Evolutionary conservation across 164 flowering plant genomes (phyloP), one percentile per base, ranked within the genome.

Genomic region (Platanus orientalis): DNA sequence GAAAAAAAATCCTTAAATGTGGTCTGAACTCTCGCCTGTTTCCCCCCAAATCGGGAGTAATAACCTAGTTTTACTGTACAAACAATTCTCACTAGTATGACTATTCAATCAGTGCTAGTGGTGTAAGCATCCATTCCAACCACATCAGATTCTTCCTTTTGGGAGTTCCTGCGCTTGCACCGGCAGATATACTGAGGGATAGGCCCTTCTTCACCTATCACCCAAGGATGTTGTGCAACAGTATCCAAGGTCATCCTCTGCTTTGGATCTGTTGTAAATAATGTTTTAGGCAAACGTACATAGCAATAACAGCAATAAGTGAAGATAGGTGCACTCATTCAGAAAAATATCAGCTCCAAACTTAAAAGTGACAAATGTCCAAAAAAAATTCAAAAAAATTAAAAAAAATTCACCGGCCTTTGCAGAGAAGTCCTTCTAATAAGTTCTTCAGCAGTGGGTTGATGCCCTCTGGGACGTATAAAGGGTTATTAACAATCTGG

Each of bases 341-440:
- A 47, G 30, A 12, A 30, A 10, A 44, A 12, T 12, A 44, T 44
- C 49, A 44, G 20, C 49, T 44, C 49, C 4, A 44, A 14, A 44
- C 12, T 16, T 11, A 19, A 0, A 34, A 34, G 39, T 34, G 19
- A 19, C n/a, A 2, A 19, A 4, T 44, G 39, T 10, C 39, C 5
- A 44, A 14, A 29, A 20, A 57, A 12, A 49, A 21, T 5, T n/a
- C n/a, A n/a, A n/a, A 17, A 6, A 62, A 16, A 13, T 12, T 14
- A 21, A 21, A 29, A 32, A 58, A 28, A n/a, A 16, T 21, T 40
- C 32, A 47, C 84, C 25, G 14, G 83, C 97, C 97, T 89, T 89
- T 92, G 83, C 89, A 85, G 23, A 92, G 94, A 70, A 92, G 81
- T 17, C 96, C 94, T 66, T 82, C 84, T 23, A 92, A 16, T 61